phyloP scores from a whole-genome alignment of 2,329 filamentous ascomycete genomes.

The Pezizomycotina sp. region DNA sequence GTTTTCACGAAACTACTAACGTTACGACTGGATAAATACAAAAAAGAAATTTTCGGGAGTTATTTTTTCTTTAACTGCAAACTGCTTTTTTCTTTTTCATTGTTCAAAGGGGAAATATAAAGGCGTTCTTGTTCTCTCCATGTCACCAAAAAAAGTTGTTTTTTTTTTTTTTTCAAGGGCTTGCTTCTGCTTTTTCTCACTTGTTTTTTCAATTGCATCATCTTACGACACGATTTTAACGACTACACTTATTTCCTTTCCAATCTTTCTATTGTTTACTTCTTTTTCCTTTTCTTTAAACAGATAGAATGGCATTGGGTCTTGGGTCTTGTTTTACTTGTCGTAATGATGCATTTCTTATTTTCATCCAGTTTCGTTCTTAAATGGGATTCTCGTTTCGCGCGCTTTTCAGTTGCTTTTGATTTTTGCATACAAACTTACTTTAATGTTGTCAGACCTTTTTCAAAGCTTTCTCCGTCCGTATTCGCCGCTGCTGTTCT shows the following conservation, averaged over 20 bases:
- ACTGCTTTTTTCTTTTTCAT: slow-evolving; percentile 23
- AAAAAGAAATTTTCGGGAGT: too few species aligned
- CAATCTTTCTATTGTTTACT: slow-evolving; percentile 18
- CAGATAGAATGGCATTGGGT: slow-evolving; percentile 18
- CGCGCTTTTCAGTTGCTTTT: too few species aligned
- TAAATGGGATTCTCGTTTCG: too few species aligned
- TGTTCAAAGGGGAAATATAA: slow-evolving; percentile 12
- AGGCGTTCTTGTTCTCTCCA: too few species aligned
- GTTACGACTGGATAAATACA: too few species aligned
- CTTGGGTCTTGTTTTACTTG: slow-evolving; percentile 18
- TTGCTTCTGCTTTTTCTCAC: too few species aligned
- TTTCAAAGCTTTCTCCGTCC: not conserved
- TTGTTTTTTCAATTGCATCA: slow-evolving; percentile 22
- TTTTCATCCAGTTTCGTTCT: too few species aligned
- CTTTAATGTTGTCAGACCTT: not conserved
- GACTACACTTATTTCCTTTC: slow-evolving; percentile 1
- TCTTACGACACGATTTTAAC: slow-evolving; percentile 7
- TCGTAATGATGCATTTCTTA: slow-evolving; percentile 19
- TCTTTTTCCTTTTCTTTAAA: slow-evolving; percentile 20
- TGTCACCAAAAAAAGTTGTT: too few species aligned
- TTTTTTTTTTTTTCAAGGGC: slow-evolving; percentile 15
- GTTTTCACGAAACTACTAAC: slow-evolving; percentile 14
- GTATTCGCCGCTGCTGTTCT: not conserved
- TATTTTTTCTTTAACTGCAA: slow-evolving; percentile 24
- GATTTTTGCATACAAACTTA: slow-evolving; percentile 21